Evolutionary conservation across 495 filamentous ascomycete genomes (phyloP), one percentile per base, ranked within the genome.

Genomic region (Lineolata rhizophorae): DNA sequence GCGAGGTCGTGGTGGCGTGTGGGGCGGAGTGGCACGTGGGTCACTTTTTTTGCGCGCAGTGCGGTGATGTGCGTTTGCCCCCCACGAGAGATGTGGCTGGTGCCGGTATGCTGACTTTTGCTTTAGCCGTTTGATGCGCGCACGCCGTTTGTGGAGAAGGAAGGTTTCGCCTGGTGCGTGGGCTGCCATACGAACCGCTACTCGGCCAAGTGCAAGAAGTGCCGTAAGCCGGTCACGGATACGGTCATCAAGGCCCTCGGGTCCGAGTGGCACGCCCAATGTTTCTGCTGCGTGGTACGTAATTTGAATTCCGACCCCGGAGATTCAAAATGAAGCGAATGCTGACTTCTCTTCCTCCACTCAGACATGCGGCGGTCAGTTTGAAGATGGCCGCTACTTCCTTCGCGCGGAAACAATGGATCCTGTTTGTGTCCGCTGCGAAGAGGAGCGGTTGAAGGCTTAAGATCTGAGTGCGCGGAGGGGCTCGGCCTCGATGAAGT

Each of bases 11-110:
- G 9, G 71, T 95, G 24, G 87, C 87, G 2, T 77, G 87, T 42
- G 87, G 90, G 13, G 71, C 75, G 13, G 80, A 91, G 53, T 99
- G 81, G 81, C 87, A 99, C 54, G 77, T 78, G 40, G 87, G 87
- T 1, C 87, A 99, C 57, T 99, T 99, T 60, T 99, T 95, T 65
- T 99, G 87, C 48, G 90, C 90, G 18, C 79, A 99, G 62, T 99
- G 87, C 54, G 87, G 87, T 39, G 87, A 99, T 63, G 64, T 69
- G 55, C 26, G 61, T 50, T 19, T 31, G 14, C 18, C 18, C 22
- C 10, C 17, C n/a, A n/a, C n/a, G n/a, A n/a, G n/a, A n/a, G n/a
- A n/a, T n/a, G n/a, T 30, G 1, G 25, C 5, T 12, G 31, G 19
- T 21, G 10, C 24, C 5, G 29, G n/a, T 14, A 15, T 31, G n/a